Evolutionary conservation across 2,329 filamentous ascomycete species (phyloP).

Genomic region (Stachybotrys echinatus): DNA sequence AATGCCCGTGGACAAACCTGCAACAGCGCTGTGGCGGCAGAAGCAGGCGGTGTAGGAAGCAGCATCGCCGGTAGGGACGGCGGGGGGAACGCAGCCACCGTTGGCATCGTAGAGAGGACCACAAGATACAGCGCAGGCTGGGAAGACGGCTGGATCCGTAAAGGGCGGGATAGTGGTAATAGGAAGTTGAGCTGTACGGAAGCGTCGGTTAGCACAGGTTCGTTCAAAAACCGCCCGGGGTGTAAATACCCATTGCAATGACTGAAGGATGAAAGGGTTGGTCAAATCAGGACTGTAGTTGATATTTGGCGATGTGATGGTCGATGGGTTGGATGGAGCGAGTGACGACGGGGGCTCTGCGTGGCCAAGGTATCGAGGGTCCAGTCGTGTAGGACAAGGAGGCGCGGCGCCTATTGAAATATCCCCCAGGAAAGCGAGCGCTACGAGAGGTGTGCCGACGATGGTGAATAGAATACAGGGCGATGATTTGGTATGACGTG

Average conservation of each 20-base stretch:
- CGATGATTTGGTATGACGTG: no score
- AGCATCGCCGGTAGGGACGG: constrained; percentile 39
- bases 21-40: constrained; percentile 59
- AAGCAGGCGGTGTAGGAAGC: constrained; percentile 64
- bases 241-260: background rate
- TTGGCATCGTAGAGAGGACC: constrained; percentile 64
- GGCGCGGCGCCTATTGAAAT: no score
- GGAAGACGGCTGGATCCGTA: constrained; percentile 38
- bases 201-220: background rate
- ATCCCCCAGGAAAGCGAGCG: no score
- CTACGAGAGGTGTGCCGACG: no score
- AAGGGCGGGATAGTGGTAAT: constrained; percentile 53
- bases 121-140: constrained; percentile 57
- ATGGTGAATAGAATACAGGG: no score
- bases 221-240: no score
- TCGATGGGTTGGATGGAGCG: background rate
- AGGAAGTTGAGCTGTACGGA: constrained; percentile 5
- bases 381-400: background rate
- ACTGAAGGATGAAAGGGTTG: no score
- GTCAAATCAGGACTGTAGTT: no score
- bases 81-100: constrained; percentile 61
- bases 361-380: background rate
- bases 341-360: background rate
- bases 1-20: constrained; percentile 49
- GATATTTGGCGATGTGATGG: background rate